Evolutionary conservation across 345 rosid species (phyloP), one percentile per base, ranked within the genome.

Genomic region (Melastoma malabathricum): DNA sequence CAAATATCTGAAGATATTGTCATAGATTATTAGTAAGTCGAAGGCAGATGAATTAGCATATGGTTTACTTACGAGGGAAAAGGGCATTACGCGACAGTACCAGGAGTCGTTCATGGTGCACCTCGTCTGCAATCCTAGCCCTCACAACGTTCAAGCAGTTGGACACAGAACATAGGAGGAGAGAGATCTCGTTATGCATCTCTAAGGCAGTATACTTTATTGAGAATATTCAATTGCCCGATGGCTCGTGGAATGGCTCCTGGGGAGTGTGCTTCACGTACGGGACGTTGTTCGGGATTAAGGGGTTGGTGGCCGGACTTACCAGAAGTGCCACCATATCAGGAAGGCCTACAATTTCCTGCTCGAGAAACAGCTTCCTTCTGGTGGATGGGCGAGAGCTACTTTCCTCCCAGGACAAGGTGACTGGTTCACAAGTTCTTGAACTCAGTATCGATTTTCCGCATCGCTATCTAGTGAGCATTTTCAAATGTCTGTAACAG

Each of bases 191-290:
- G 53, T 47, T 10, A 3, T 72, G 84, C 16, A 64, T 78, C 0
- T 43, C 27, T 12, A 83, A 78, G 57, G 86, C 86, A 18, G 15
- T 63, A 4, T 17, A 61, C 20, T 83, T 76, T 61, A 73, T 86
- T 5, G 70, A 75, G 50, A 65, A 52, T 58, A 66, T 55, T 39
- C 95, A 83, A 49, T 62, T 39, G 44, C 59, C 66, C 4, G 84
- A 86, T 47, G 96, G 90, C 13, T 86, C 95, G 5, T 82, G 95
- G 95, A 79, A 82, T 19, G 95, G 92, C 0, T 78, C 84, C 0
- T 86, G 95, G 92, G 92, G 92, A 51, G 76, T 78, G 15, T 86
- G 95, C 68, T 82, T 74, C 75, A 75, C 78, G 0, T 86, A 80
- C 18, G 92, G 88, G 29, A 80, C 95, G 23, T 86, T 88, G 92